Percentiles rank a stretch among this genome's conserved stretches.
Conservation (phyloP, 805 yeast species). For the Pichia eremophila region DNA sequence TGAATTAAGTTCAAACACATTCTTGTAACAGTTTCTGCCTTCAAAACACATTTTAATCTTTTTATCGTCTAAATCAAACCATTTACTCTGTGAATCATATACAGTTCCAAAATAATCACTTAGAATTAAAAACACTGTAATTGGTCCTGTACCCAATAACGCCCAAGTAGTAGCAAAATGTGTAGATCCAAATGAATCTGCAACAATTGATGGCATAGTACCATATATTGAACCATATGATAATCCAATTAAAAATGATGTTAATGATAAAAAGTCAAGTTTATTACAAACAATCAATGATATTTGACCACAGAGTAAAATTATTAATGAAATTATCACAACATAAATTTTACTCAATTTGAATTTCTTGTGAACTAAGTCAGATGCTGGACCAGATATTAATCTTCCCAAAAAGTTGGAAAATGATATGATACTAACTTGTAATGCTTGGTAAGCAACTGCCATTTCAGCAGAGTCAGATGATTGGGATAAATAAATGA, state of each 20-base stretch:
- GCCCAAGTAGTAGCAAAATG: slow-evolving; percentile 75
- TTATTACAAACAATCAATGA: slow-evolving; percentile 31
- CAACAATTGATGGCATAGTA: slow-evolving; percentile 64
- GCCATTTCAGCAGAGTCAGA: slow-evolving; percentile 26
- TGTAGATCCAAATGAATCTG: slow-evolving; percentile 60
- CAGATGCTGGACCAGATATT: slow-evolving; percentile 57
- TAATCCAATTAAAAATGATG: slow-evolving; percentile 51
- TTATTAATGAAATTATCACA: slow-evolving; percentile 32
- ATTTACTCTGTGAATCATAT: slow-evolving; percentile 36
- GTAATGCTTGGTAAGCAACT: slow-evolving; percentile 53
- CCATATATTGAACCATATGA: slow-evolving; percentile 69
- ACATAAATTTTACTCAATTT: slow-evolving; percentile 62
- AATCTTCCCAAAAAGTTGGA: slow-evolving; percentile 60
- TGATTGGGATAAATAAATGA: background rate
- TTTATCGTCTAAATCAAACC: slow-evolving; percentile 27
- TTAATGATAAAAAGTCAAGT: slow-evolving; percentile 32
- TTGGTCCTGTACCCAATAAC: slow-evolving; percentile 60
- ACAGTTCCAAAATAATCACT: slow-evolving; percentile 48
- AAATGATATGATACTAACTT: slow-evolving; percentile 58
- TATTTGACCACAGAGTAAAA: slow-evolving; percentile 31
- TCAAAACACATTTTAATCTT: slow-evolving; percentile 28
- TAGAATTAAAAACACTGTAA: slow-evolving; percentile 42
- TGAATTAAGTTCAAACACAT: slow-evolving; percentile 35
- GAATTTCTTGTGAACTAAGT: slow-evolving; percentile 40
- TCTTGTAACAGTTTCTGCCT: slow-evolving; percentile 41